These are phyloP conservation scores for Coniophora puteana DNA, from an alignment of 1,284 basidiomycete genomes.

Conservation along the genomic window DNA sequence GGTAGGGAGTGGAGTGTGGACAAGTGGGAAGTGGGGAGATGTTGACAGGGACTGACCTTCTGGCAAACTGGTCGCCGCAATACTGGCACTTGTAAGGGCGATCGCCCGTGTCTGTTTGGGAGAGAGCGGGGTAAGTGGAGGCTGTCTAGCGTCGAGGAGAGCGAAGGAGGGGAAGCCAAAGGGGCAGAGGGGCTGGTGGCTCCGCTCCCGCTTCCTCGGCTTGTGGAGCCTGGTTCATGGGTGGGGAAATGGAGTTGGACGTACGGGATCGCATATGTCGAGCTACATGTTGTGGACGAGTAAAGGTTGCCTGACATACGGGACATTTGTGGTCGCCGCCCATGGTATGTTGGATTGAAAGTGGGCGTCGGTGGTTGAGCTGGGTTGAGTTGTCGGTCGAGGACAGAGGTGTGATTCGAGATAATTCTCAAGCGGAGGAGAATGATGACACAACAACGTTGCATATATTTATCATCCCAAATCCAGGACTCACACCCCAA, in stretches of 20 bases:
- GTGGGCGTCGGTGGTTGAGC: conserved; percentile 1
- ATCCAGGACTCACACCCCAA: conserved; percentile 21
- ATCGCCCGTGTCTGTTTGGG: conserved; percentile 89
- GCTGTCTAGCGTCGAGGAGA: conserved; percentile 13
- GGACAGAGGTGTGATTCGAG: conserved; percentile 12
- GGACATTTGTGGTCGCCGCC: conserved; percentile 73
- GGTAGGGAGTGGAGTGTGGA: neutral
- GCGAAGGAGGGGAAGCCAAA: conserved; percentile 9
- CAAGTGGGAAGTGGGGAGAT: conserved; percentile 1
- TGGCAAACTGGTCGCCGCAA: conserved; percentile 86
- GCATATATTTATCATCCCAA: conserved; percentile 33
- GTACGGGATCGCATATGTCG: conserved; percentile 86
- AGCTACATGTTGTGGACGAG: conserved; percentile 86
- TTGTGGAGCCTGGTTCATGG: conserved; percentile 1
- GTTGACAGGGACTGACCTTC: conserved; percentile 52
- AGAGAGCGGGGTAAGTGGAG: conserved; percentile 13
- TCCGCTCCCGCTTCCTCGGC: neutral
- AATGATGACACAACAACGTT: conserved; percentile 30
- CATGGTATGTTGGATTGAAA: conserved; percentile 34
- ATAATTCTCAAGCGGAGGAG: conserved; percentile 17
- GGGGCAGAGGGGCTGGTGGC: conserved; percentile 8
- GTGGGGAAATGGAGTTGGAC: conserved; percentile 30
- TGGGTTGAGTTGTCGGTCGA: conserved; percentile 6
- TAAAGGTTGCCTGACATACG: conserved; percentile 85
- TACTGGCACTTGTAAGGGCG: conserved; percentile 87